A percentile compares a stretch with the other conserved stretches of the same genome.
Conservation (phyloP, 2,329 filamentous ascomycete genomes). For the Neofusicoccum ribis region DNA sequence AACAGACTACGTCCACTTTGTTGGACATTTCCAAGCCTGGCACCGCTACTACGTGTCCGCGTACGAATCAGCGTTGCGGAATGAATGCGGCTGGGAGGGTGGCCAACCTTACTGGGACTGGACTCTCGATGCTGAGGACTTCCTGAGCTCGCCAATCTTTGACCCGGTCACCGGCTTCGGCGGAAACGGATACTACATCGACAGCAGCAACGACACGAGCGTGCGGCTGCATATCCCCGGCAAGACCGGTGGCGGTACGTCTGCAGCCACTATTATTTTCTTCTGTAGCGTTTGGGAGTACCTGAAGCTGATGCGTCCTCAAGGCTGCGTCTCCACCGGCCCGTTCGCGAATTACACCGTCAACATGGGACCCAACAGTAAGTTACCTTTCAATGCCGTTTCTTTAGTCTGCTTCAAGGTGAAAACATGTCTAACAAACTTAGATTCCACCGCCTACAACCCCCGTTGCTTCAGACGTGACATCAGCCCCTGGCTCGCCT, state of each 20-base stretch:
- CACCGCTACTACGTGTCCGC: conserved; percentile 6
- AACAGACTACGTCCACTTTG: conserved; percentile 13
- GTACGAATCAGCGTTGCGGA: conserved; percentile 10
- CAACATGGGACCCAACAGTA: conserved; percentile 48
- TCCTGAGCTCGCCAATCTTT: conserved; percentile 17
- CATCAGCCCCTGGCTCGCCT: neutral
- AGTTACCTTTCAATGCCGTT: neutral
- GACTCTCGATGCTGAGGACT: conserved; percentile 16
- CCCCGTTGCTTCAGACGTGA: conserved; percentile 13
- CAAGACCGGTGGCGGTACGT: conserved; percentile 6
- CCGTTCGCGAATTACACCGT: conserved; percentile 52
- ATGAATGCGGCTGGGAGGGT: conserved; percentile 9
- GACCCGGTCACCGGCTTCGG: conserved; percentile 18
- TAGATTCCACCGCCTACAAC: conserved; percentile 16
- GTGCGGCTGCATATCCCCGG: conserved; percentile 7
- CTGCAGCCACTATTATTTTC: neutral
- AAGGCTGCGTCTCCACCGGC: conserved; percentile 53
- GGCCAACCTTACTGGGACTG: conserved; percentile 19
- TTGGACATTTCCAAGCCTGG: conserved; percentile 18
- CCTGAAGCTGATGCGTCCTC: conserved; percentile 31
- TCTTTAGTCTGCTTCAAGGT: neutral
- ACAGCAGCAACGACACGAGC: conserved; percentile 13
- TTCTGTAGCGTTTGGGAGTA: neutral
- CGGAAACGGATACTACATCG: conserved; percentile 19
- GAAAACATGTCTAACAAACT: neutral